Conservation (phyloP, 495 filamentous ascomycete species). For the Apiosordaria backusii region DNA sequence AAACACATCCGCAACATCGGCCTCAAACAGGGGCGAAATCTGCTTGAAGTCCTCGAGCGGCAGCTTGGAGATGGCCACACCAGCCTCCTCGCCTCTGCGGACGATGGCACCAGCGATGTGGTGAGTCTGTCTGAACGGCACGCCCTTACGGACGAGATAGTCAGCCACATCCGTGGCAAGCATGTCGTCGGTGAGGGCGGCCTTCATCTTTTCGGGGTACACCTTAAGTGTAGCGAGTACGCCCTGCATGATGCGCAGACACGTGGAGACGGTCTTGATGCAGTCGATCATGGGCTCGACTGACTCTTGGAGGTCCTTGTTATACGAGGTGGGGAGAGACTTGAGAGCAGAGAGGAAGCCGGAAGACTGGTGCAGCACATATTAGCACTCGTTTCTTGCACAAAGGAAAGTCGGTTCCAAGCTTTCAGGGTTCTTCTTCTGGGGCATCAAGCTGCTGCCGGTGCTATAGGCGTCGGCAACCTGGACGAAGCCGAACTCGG, state of each 20-base stretch:
- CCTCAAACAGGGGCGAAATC: constrained; percentile 71
- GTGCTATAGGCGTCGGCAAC: constrained; percentile 85
- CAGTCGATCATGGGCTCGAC: constrained; percentile 85
- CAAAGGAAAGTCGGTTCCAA: constrained; percentile 41
- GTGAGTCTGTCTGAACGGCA: constrained; percentile 80
- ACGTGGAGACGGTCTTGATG: constrained; percentile 80
- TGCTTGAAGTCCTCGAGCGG: constrained; percentile 61
- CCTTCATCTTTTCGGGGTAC: constrained; percentile 71
- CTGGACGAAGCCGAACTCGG: constrained; percentile 79
- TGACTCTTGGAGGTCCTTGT: constrained; percentile 91
- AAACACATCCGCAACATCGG: constrained; percentile 69
- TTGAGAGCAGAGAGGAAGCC: constrained; percentile 87
- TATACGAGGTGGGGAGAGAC: constrained; percentile 85
- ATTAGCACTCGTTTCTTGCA: no score
- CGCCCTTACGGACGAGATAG: constrained; percentile 86
- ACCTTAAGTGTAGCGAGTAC: constrained; percentile 71
- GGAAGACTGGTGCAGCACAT: constrained; percentile 26
- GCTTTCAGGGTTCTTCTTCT: constrained; percentile 78
- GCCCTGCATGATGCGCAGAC: constrained; percentile 81
- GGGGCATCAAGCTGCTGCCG: constrained; percentile 83
- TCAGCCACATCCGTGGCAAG: constrained; percentile 83
- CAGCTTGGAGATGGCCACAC: constrained; percentile 73
- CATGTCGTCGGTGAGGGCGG: constrained; percentile 66
- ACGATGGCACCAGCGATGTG: constrained; percentile 85
- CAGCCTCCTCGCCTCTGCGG: constrained; percentile 59